Conservation (phyloP, 768 basidiomycete genomes). For the Erythrobasidium yunnanense region DNA sequence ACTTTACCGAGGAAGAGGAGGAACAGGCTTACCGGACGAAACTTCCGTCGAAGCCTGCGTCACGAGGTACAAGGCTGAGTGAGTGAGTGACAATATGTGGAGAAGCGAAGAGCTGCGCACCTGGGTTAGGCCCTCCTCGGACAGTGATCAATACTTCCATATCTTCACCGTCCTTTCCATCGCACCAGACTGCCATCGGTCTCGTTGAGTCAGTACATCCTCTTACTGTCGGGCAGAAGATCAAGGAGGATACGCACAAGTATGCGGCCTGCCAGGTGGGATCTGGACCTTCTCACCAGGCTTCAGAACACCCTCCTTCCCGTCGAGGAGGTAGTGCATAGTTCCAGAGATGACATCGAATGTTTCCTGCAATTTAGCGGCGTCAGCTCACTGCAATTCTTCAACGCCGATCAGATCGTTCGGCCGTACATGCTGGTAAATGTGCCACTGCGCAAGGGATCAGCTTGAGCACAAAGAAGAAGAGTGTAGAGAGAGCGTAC, state of each 20-base stretch:
- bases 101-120: no score
- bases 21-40: conserved; percentile 18
- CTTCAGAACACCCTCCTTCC: conserved; percentile 14
- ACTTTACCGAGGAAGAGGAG: no score
- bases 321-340: conserved; percentile 25
- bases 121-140: conserved; percentile 25
- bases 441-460: conserved; percentile 10
- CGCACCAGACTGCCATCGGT: conserved; percentile 28
- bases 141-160: conserved; percentile 30
- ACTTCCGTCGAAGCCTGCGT: conserved; percentile 27
- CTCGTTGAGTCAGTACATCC: background rate
- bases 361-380: background rate
- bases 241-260: background rate
- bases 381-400: background rate
- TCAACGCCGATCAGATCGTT: background rate
- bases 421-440: conserved; percentile 14
- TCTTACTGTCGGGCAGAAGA: no score
- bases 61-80: background rate
- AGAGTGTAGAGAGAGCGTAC: background rate
- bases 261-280: conserved; percentile 9
- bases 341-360: conserved; percentile 23
- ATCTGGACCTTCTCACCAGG: conserved; percentile 16
- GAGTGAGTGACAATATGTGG: background rate
- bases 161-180: background rate
- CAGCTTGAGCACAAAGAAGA: background rate